These are phyloP conservation scores for Cylindricascospora bacillispora DNA, from an alignment of 1,139 yeast genomes.

Conservation along the genomic window DNA sequence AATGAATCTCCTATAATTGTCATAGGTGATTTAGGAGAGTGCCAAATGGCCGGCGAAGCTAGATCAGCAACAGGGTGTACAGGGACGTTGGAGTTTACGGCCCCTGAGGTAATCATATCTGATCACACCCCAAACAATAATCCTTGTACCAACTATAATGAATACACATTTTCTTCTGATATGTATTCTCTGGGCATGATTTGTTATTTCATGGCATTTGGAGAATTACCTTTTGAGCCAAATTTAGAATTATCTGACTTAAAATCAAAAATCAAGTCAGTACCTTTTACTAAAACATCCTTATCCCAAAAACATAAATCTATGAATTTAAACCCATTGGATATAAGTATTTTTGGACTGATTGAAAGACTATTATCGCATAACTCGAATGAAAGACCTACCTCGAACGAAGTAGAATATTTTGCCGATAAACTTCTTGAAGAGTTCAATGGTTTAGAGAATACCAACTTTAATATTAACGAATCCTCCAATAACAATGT, in stretches of 20 bases:
- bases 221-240: slow-evolving; percentile 52
- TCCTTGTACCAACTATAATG: slow-evolving; percentile 24
- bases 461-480: too few relatives aligned
- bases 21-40: slow-evolving; percentile 86
- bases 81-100: slow-evolving; percentile 77
- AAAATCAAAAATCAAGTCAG: slow-evolving; percentile 30
- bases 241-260: slow-evolving; percentile 27
- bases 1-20: slow-evolving; percentile 47
- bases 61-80: slow-evolving; percentile 62
- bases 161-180: slow-evolving; percentile 62
- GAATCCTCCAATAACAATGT: too few relatives aligned
- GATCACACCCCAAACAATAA: slow-evolving; percentile 3
- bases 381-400: slow-evolving; percentile 32
- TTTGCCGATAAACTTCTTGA: slow-evolving; percentile 16
- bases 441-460: neutral
- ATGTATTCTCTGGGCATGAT: slow-evolving; percentile 76
- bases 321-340: slow-evolving; percentile 24
- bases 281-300: slow-evolving; percentile 18
- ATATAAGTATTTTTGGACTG: slow-evolving; percentile 30
- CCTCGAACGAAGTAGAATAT: slow-evolving; percentile 30
- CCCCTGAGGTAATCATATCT: slow-evolving; percentile 57
- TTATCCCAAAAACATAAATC: slow-evolving; percentile 12
- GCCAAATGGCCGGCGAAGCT: slow-evolving; percentile 52
- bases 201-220: slow-evolving; percentile 58
- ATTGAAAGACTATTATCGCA: slow-evolving; percentile 28